Evolutionary conservation across 768 basidiomycete genomes (phyloP).

Genomic region (Boletellus ananiceps): DNA sequence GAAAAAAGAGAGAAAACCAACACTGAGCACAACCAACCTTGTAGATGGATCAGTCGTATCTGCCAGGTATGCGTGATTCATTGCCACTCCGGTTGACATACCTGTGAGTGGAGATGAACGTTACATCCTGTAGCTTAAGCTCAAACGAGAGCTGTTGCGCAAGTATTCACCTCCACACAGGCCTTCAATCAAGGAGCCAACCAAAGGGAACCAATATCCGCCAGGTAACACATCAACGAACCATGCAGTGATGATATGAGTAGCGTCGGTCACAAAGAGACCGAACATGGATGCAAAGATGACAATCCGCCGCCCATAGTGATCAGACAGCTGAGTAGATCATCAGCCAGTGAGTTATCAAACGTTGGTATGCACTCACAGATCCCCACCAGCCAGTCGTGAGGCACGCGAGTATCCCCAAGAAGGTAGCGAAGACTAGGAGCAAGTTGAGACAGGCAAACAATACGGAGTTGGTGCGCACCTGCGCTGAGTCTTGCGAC

Average conservation of each 20-base stretch:
- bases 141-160: neutral
- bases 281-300: slow-evolving; percentile 61
- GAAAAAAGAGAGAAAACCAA: neutral
- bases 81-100: slow-evolving; percentile 44
- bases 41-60: slow-evolving; percentile 55
- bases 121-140: neutral
- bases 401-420: slow-evolving; percentile 71
- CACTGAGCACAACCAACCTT: slow-evolving; percentile 38
- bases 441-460: slow-evolving; percentile 1
- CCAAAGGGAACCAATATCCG: slow-evolving; percentile 74
- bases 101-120: slow-evolving; percentile 36
- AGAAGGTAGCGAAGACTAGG: slow-evolving; percentile 56
- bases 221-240: slow-evolving; percentile 64
- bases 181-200: slow-evolving; percentile 66
- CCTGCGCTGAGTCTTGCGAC: slow-evolving; percentile 64
- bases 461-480: slow-evolving; percentile 27
- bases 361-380: slow-evolving; percentile 39
- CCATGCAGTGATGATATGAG: slow-evolving; percentile 59
- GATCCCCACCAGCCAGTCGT: slow-evolving; percentile 87
- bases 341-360: neutral
- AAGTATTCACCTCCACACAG: slow-evolving; percentile 57
- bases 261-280: slow-evolving; percentile 56
- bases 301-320: slow-evolving; percentile 63
- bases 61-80: slow-evolving; percentile 61
- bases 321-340: slow-evolving; percentile 60